Conservation (phyloP, 495 filamentous ascomycete species). For the Hypoxylon fuscum region DNA sequence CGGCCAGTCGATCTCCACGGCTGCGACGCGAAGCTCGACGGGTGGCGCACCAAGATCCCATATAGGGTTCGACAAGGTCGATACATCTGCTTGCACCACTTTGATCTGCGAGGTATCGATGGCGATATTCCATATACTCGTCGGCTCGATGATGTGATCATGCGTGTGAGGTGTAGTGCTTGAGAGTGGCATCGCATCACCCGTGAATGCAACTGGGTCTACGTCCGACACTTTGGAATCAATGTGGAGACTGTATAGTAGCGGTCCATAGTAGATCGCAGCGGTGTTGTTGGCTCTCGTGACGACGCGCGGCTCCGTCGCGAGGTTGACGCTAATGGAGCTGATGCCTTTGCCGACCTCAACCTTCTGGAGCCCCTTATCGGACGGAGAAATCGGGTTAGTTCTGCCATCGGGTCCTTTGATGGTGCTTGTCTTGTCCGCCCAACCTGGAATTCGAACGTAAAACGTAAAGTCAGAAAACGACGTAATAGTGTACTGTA, state of each 20-base stretch:
- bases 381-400: constrained; percentile 28
- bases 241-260: constrained; percentile 64
- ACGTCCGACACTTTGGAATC: constrained; percentile 36
- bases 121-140: constrained; percentile 59
- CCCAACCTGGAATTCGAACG: constrained; percentile 61
- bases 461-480: constrained; percentile 57
- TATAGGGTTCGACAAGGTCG: constrained; percentile 54
- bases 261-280: constrained; percentile 62
- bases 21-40: constrained; percentile 57
- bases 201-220: constrained; percentile 21
- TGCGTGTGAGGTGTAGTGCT: constrained; percentile 40
- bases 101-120: constrained; percentile 56
- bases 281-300: constrained; percentile 63
- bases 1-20: constrained; percentile 63
- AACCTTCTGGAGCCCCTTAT: constrained; percentile 51
- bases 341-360: constrained; percentile 45
- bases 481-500: constrained; percentile 60
- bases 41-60: constrained; percentile 60
- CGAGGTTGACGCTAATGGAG: constrained; percentile 43
- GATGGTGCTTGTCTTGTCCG: constrained; percentile 41
- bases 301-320: constrained; percentile 44
- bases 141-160: constrained; percentile 44
- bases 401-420: constrained; percentile 14
- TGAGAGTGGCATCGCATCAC: constrained; percentile 13
- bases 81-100: constrained; percentile 35